A percentile compares a stretch with the other conserved stretches of the same genome.
Conservation (phyloP, 208 protist species). For the Leishmania gerbilli region DNA sequence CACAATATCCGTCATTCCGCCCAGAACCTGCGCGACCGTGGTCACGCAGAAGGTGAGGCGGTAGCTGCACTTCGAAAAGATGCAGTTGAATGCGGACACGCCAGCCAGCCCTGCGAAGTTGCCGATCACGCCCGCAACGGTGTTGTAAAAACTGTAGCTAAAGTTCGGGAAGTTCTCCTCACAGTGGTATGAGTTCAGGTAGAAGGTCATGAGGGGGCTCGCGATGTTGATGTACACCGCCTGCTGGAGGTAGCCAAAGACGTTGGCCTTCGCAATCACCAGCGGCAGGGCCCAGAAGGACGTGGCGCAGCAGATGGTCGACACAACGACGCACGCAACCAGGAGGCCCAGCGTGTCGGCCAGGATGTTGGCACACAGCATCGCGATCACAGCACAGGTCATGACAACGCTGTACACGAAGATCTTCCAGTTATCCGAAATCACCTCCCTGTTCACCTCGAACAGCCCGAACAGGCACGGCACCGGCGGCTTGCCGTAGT, state of each 20-base stretch:
- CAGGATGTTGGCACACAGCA: slow-evolving; percentile 45
- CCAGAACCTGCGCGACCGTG: slow-evolving; percentile 33
- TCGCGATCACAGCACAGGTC: slow-evolving; percentile 44
- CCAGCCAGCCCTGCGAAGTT: no score
- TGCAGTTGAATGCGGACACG: slow-evolving; percentile 64
- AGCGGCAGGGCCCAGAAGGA: slow-evolving; percentile 65
- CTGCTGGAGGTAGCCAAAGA: no score
- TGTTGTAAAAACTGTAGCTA: slow-evolving; percentile 65
- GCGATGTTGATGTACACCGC: no score
- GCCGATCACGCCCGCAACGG: no score
- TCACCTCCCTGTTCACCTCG: slow-evolving; percentile 63
- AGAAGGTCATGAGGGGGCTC: no score
- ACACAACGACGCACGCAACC: slow-evolving; percentile 36
- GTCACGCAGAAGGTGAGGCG: slow-evolving; percentile 48
- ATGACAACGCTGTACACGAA: slow-evolving; percentile 55
- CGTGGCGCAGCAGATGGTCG: slow-evolving; percentile 37
- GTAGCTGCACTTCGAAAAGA: slow-evolving; percentile 59
- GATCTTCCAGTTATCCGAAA: slow-evolving; percentile 17
- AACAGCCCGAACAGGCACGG: slow-evolving; percentile 42
- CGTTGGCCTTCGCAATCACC: slow-evolving; percentile 62
- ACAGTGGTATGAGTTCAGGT: slow-evolving; percentile 35
- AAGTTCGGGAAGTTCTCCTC: no score
- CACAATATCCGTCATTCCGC: slow-evolving; percentile 32
- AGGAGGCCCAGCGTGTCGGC: slow-evolving; percentile 38
- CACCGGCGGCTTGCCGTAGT: slow-evolving; percentile 24